These are phyloP conservation scores for Rhodotorula sp. DNA, from an alignment of 1,284 basidiomycete species.

Conservation along the genomic window DNA sequence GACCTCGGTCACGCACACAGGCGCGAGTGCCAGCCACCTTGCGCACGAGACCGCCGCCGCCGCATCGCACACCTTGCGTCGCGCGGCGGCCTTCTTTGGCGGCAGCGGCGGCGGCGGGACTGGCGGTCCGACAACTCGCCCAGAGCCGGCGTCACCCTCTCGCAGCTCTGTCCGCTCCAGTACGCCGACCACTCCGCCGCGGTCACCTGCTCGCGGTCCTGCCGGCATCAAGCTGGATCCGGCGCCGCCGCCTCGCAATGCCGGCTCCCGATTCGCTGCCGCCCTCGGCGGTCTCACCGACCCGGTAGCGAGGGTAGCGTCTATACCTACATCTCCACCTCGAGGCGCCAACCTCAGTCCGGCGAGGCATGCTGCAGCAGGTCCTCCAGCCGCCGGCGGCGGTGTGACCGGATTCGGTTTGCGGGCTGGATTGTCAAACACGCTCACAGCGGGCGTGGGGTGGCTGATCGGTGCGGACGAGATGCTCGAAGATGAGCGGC, in stretches of 20 bases:
- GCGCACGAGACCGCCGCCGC: constrained; percentile 21
- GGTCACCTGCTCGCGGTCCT: background rate
- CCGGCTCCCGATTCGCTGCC: constrained; percentile 3
- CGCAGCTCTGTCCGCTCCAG: background rate
- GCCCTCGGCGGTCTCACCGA: constrained; percentile 3
- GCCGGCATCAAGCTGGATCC: background rate
- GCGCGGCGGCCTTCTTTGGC: constrained; percentile 20
- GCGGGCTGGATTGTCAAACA: constrained; percentile 55
- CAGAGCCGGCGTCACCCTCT: background rate
- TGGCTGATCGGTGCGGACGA: constrained; percentile 79
- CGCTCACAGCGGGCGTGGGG: constrained; percentile 74
- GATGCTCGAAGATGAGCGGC: constrained; percentile 5
- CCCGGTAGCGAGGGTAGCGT: background rate
- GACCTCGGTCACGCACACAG: background rate
- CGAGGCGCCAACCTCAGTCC: background rate
- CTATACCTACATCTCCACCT: background rate
- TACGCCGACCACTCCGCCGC: background rate
- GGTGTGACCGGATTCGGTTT: constrained; percentile 51
- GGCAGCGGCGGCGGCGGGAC: background rate
- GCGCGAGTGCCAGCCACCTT: constrained; percentile 6
- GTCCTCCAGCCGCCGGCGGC: constrained; percentile 35
- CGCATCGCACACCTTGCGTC: constrained; percentile 16
- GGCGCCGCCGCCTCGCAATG: constrained; percentile 5
- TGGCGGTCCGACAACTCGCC: background rate
- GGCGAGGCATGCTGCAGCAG: constrained; percentile 44